These are phyloP conservation scores for Alternaria ventricosa DNA, from an alignment of 2,329 filamentous ascomycete species.

Conservation along the genomic window DNA sequence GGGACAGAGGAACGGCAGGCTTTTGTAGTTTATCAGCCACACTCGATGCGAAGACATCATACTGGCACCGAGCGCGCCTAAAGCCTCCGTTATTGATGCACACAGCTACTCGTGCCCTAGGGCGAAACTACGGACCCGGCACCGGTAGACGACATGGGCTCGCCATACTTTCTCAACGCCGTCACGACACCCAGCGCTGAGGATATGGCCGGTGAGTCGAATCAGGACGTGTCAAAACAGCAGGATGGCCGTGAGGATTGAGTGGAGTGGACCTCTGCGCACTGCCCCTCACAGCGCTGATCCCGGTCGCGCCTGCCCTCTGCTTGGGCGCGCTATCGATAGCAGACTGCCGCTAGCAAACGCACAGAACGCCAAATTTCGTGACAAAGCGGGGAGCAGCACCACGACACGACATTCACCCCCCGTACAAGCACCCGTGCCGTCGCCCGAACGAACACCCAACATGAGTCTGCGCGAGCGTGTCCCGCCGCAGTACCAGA, in stretches of 20 bases:
- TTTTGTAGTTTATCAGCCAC: slow-evolving; percentile 13
- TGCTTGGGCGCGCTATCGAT: slow-evolving; percentile 21
- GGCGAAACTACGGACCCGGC: slow-evolving; percentile 7
- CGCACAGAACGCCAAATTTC: slow-evolving; percentile 27
- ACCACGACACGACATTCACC: slow-evolving; percentile 17
- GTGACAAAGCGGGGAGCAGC: slow-evolving; percentile 19
- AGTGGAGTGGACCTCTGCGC: slow-evolving; percentile 1
- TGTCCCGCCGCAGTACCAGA: slow-evolving; percentile 44
- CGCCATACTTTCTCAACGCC: slow-evolving; percentile 5
- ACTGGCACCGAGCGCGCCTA: slow-evolving; percentile 3
- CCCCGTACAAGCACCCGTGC: slow-evolving; percentile 8
- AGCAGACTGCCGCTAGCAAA: slow-evolving; percentile 20
- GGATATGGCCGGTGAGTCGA: not conserved
- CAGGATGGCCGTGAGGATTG: not conserved
- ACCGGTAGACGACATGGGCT: slow-evolving; percentile 11
- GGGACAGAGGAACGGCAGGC: slow-evolving; percentile 9
- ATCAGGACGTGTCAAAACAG: not conserved
- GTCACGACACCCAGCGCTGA: not conserved
- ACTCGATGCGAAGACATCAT: not conserved
- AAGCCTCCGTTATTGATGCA: slow-evolving; percentile 4
- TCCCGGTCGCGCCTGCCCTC: slow-evolving; percentile 1
- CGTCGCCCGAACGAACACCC: slow-evolving; percentile 10
- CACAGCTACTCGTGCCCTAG: slow-evolving; percentile 13
- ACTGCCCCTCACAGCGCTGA: not conserved
- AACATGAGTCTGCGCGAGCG: slow-evolving; percentile 31